These are phyloP conservation scores for Exophiala alcalophila DNA, from an alignment of 2,329 filamentous ascomycete genomes.

Conservation along the genomic window DNA sequence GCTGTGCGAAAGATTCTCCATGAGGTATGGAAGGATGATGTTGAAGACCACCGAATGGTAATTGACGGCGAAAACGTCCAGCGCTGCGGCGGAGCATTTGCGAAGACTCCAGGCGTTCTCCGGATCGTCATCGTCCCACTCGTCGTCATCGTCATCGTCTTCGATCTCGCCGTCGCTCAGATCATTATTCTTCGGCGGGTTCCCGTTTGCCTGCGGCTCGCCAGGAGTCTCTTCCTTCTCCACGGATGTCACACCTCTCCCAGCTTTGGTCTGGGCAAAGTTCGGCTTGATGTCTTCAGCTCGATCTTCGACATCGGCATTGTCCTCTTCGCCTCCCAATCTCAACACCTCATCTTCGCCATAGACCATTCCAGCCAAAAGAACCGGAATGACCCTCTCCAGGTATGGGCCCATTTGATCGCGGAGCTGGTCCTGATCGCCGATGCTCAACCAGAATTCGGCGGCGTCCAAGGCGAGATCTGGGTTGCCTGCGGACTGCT, in stretches of 20 bases:
- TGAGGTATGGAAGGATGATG: constrained; percentile 87
- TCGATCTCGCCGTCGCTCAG: constrained; percentile 86
- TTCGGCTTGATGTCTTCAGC: constrained; percentile 87
- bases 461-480: constrained; percentile 91
- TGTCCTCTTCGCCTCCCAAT: constrained; percentile 78
- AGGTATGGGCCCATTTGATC: constrained; percentile 73
- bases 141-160: constrained; percentile 67
- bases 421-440: constrained; percentile 80
- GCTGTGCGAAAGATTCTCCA: constrained; percentile 78
- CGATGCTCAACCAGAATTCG: constrained; percentile 94
- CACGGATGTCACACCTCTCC: constrained; percentile 48
- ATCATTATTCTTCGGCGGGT: constrained; percentile 62
- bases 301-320: constrained; percentile 87
- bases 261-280: constrained; percentile 71
- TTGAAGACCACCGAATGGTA: constrained; percentile 87
- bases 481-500: constrained; percentile 75
- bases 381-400: constrained; percentile 78
- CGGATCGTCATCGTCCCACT: constrained; percentile 66
- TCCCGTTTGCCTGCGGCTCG: constrained; percentile 49
- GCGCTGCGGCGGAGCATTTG: constrained; percentile 92
- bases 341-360: constrained; percentile 87
- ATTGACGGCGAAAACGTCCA: constrained; percentile 89
- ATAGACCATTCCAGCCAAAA: constrained; percentile 95
- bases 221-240: constrained; percentile 32
- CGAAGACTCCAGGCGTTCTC: constrained; percentile 93